Conservation (phyloP, 176 grass and related monocot species). For the Carex scoparia region DNA sequence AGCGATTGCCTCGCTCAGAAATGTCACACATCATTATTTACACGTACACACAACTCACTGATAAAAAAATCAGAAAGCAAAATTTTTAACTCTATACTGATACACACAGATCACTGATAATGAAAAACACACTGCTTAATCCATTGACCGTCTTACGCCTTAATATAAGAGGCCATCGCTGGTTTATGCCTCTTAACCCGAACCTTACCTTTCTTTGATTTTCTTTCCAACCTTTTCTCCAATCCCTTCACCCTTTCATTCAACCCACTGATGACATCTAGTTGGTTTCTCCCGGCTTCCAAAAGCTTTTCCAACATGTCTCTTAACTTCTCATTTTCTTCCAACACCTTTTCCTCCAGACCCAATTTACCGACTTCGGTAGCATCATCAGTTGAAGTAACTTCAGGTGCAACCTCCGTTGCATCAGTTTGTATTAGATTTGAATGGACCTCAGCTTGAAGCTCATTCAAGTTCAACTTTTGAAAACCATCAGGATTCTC, state of each 20-base stretch:
- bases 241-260: constrained; percentile 56
- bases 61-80: no score
- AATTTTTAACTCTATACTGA: neutral
- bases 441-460: neutral
- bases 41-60: no score
- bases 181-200: constrained; percentile 39
- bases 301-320: constrained; percentile 56
- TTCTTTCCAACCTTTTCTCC: constrained; percentile 44
- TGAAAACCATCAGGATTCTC: neutral
- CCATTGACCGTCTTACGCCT: neutral
- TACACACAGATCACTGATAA: neutral
- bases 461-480: neutral
- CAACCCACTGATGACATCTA: constrained; percentile 45
- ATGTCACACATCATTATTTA: no score
- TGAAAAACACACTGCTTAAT: neutral
- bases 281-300: constrained; percentile 38
- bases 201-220: constrained; percentile 37
- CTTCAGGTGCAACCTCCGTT: neutral
- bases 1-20: no score
- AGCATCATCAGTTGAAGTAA: neutral
- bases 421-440: neutral
- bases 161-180: neutral
- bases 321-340: constrained; percentile 64
- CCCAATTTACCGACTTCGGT: neutral
- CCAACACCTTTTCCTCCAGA: constrained; percentile 17